Conservation (phyloP, 805 yeast genomes). For the Blastobotrys terrestris region DNA sequence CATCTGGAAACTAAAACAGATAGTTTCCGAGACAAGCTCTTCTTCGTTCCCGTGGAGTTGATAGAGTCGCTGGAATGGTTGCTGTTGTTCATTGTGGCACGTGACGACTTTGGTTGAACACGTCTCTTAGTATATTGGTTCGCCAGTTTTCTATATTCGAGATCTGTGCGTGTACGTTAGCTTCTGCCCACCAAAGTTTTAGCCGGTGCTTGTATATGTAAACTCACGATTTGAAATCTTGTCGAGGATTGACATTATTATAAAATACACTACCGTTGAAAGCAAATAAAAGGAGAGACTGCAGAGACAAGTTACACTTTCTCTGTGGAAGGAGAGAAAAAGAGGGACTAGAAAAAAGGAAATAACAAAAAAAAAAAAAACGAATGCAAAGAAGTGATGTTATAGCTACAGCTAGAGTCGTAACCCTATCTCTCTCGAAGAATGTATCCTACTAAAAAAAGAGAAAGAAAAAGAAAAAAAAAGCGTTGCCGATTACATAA, state of each 20-base stretch:
- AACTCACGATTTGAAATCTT: slow-evolving; percentile 12
- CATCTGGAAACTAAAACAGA: slow-evolving; percentile 1
- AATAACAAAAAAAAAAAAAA: background rate
- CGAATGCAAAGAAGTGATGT: background rate
- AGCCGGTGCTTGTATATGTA: too few species aligned
- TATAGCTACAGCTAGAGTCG: background rate
- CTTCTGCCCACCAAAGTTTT: background rate
- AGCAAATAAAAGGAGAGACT: background rate
- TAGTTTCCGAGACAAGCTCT: background rate
- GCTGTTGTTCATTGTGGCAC: background rate
- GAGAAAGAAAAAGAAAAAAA: background rate
- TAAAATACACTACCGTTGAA: too few species aligned
- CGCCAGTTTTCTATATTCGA: slow-evolving; percentile 16
- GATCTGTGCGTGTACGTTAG: slow-evolving; percentile 9
- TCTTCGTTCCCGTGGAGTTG: background rate
- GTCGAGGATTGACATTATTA: slow-evolving; percentile 9
- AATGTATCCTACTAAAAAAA: background rate
- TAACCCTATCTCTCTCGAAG: background rate
- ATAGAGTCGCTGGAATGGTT: background rate
- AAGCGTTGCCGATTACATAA: background rate
- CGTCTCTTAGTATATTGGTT: slow-evolving; percentile 16
- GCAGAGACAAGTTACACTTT: background rate
- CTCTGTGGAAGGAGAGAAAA: background rate
- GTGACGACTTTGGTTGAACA: slow-evolving; percentile 1
- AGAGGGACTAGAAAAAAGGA: background rate